Evolutionary conservation across 208 protist species (phyloP), one percentile per base, ranked within the genome.

Genomic region (Blastocrithidia nonstop): DNA sequence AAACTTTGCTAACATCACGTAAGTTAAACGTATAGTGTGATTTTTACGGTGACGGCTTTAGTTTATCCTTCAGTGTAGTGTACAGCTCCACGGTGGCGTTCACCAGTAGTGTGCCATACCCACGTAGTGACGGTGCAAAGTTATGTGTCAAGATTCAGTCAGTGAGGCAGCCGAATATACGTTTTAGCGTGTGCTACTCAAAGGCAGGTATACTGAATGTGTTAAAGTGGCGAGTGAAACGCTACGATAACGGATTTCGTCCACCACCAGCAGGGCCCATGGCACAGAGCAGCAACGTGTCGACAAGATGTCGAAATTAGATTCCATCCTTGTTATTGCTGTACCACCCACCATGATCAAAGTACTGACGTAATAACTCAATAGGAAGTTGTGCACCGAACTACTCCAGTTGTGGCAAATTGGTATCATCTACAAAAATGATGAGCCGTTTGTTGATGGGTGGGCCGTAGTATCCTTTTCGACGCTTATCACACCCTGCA

Each of bases 1-100:
- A 95, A 20, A 84, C 88, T 51, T 95, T 95, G 33, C 89, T 85
- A 15, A 98, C 71, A 59, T 98, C 96, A 43, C 96, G 87, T 51
- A 98, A 50, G 61, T 98, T 98, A 71, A 98, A 98, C 13, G 92
- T 95, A 70, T 98, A 98, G 70, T 98, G 96, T 33, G 85, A 96
- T 68, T 98, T 98, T 60, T 94, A 67, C 19, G 96, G 96, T 6
- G 96, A 98, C 6, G 96, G 95, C 46, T 95, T 95, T 29, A 98
- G 66, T 20, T 94, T 91, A 16, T 77, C 55, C 16, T 81, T 59
- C n/a, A 96, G 74, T 0, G 63, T 85, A 45, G 85, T 77, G 76
- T 96, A 98, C 7, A 97, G 50, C 32, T 91, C 82, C 22, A 97
- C 71, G 5, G 93, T 91, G 6, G 88, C 83, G 13, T 41, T 25